Percentiles rank a stretch among this genome's conserved stretches.
Evolutionary conservation across 2,329 filamentous ascomycete genomes (phyloP).

Genomic region (Fusarium protoensiforme): DNA sequence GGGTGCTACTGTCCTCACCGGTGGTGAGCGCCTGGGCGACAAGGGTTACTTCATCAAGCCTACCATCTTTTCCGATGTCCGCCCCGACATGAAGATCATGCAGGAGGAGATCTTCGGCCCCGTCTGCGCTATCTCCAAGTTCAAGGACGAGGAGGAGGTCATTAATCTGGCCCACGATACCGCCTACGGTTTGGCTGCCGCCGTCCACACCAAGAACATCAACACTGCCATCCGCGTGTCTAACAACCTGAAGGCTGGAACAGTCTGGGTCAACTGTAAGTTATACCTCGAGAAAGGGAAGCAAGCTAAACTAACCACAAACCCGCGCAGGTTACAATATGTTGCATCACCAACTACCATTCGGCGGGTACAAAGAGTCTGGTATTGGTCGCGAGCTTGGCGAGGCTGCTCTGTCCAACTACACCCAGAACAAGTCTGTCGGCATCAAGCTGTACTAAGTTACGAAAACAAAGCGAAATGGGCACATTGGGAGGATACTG

Average conservation of each 20-base stretch:
- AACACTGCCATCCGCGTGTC: constrained; percentile 85
- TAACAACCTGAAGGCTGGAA: constrained; percentile 79
- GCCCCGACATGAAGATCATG: constrained; percentile 88
- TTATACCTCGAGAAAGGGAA: neutral
- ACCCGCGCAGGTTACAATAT: constrained; percentile 69
- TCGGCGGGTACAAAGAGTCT: constrained; percentile 82
- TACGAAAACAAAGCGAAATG: constrained; percentile 14
- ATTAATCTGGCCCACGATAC: constrained; percentile 80
- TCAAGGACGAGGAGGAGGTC: constrained; percentile 83
- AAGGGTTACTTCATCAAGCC: constrained; percentile 93
- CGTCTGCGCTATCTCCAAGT: constrained; percentile 86
- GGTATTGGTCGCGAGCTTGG: constrained; percentile 83
- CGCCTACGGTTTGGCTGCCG: constrained; percentile 84
- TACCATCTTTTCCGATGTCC: constrained; percentile 88
- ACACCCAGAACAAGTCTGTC: constrained; percentile 76
- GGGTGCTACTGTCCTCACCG: constrained; percentile 70
- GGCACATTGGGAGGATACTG: constrained; percentile 17
- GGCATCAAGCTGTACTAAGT: constrained; percentile 55
- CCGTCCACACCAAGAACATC: constrained; percentile 84
- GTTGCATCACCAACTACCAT: constrained; percentile 73
- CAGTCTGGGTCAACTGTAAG: constrained; percentile 65
- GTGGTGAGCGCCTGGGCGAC: constrained; percentile 66
- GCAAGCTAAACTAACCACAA: no score
- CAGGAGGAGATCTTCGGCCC: constrained; percentile 94
- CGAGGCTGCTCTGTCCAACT: constrained; percentile 74